Evolutionary conservation across 1,284 basidiomycete genomes (phyloP), one percentile per base, ranked within the genome.

Genomic region (Prillingera fragicola): DNA sequence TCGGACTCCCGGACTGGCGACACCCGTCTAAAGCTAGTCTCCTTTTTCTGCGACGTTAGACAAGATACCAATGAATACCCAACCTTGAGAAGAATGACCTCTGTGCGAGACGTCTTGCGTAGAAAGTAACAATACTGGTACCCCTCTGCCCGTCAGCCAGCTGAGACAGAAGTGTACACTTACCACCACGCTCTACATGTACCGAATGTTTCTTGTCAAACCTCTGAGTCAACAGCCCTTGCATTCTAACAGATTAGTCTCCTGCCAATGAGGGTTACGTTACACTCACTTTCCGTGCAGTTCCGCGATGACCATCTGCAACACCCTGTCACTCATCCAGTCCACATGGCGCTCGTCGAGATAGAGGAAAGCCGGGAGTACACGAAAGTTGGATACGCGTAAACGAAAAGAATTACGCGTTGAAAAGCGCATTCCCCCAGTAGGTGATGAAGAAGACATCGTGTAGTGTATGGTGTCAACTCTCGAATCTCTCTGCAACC

Each of bases 51-150:
- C 12, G 8, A 2, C 7, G 24, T 42, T 10, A 13, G 13, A 6
- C 19, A 3, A 17, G 39, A 19, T 7, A 21, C 18, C 12, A 27
- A 1, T 8, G 7, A 10, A 7, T 12, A 23, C 21, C 54, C 27
- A 15, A 62, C 65, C 51, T 70, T 70, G 31, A 70, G 56, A 5
- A 70, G 50, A 5, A 70, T 60, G 6, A 67, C 67, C 41, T 70
- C 67, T 3, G 67, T 70, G 12, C 64, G 44, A 0, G 62, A 65
- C 0, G 67, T 70, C 26, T 60, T 58, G 21, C 67, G 49, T 12
- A 70, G 50, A 37, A 68, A 70, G 45, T 70, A 70, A 44, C 67
- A 70, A 50, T 59, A 70, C 44, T 70, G 67, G 43, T 63, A 70
- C 1, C 57, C 56, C 43, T 65, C 66, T 69, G 41, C 13, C n/a